phyloP scores from a whole-genome alignment of 441 rosid species.

The Pelargonium citronellum region DNA sequence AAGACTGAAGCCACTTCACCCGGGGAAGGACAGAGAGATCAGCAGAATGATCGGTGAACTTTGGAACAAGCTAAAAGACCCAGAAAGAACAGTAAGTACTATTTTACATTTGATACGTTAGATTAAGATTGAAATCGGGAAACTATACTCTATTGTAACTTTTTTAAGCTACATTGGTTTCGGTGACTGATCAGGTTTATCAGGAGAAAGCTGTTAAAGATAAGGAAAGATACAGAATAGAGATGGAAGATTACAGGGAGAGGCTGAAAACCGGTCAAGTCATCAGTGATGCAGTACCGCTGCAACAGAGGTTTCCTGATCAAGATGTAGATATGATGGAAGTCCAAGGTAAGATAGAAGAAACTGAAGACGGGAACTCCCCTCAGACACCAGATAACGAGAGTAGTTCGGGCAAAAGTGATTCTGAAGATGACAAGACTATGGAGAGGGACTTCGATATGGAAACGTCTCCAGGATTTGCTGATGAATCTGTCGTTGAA shows the following conservation, averaged over 20 bases:
- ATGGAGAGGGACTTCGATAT: slow-evolving; percentile 38
- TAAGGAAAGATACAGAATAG: slow-evolving; percentile 75
- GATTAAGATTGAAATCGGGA: neutral
- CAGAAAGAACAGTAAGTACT: slow-evolving; percentile 49
- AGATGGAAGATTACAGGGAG: slow-evolving; percentile 83
- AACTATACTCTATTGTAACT: neutral
- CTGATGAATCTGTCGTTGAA: slow-evolving; percentile 21
- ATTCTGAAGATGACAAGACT: slow-evolving; percentile 44
- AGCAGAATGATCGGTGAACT: slow-evolving; percentile 91
- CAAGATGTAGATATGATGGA: slow-evolving; percentile 43
- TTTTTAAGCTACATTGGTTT: neutral
- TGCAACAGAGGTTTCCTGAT: slow-evolving; percentile 61
- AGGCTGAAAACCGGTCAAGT: slow-evolving; percentile 50
- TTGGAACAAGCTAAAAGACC: slow-evolving; percentile 71
- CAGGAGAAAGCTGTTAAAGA: slow-evolving; percentile 77
- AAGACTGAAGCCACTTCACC: slow-evolving; percentile 75
- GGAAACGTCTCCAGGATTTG: slow-evolving; percentile 26
- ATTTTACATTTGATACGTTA: neutral
- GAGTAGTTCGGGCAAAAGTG: slow-evolving; percentile 45
- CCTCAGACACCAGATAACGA: slow-evolving; percentile 36
- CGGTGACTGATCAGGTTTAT: slow-evolving; percentile 49
- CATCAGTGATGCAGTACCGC: slow-evolving; percentile 58
- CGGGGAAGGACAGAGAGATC: slow-evolving; percentile 90
- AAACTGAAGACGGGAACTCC: slow-evolving; percentile 49
- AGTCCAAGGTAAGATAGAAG: slow-evolving; percentile 44